phyloP scores from a whole-genome alignment of 352 stramenopile genomes.

The Phytophthora hibernalis region DNA sequence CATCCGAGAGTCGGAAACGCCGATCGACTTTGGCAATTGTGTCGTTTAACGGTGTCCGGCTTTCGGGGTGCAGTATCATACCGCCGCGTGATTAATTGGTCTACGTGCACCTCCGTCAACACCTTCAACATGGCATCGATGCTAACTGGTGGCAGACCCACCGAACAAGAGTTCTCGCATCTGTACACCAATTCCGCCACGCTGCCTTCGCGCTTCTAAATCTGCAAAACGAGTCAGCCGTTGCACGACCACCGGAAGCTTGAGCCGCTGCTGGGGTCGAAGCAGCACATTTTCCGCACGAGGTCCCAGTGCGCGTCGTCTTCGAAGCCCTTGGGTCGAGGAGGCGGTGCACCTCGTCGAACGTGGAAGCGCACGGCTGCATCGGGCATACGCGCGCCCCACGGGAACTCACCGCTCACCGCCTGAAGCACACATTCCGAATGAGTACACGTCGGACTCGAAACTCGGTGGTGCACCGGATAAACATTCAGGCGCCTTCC shows the following conservation, averaged over 20 bases:
- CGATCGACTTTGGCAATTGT: slow-evolving; percentile 9
- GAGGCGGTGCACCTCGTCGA: slow-evolving; percentile 28
- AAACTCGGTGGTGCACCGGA: slow-evolving; percentile 25
- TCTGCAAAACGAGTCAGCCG: slow-evolving; percentile 39
- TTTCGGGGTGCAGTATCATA: not conserved
- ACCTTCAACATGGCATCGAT: not conserved
- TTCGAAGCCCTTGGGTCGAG: slow-evolving; percentile 33
- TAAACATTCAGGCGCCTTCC: slow-evolving; percentile 42
- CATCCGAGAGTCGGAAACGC: not conserved
- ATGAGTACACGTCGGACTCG: slow-evolving; percentile 45
- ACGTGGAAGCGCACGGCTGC: slow-evolving; percentile 42
- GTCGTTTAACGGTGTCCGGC: slow-evolving; percentile 9
- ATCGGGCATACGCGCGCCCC: slow-evolving; percentile 34
- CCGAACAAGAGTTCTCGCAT: slow-evolving; percentile 38
- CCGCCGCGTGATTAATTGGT: slow-evolving; percentile 2
- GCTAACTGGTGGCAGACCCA: slow-evolving; percentile 26
- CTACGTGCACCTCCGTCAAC: not conserved
- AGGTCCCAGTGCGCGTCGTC: slow-evolving; percentile 38
- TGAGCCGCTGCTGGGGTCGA: slow-evolving; percentile 39
- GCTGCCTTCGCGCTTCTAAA: slow-evolving; percentile 30
- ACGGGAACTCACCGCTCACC: slow-evolving; percentile 36
- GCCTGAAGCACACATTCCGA: slow-evolving; percentile 50
- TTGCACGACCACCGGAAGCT: slow-evolving; percentile 43
- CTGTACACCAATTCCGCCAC: slow-evolving; percentile 22
- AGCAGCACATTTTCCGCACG: slow-evolving; percentile 41